Evolutionary conservation across 2,329 filamentous ascomycete genomes (phyloP), one percentile per base, ranked within the genome.

Genomic region (Karstenula rhodostoma): DNA sequence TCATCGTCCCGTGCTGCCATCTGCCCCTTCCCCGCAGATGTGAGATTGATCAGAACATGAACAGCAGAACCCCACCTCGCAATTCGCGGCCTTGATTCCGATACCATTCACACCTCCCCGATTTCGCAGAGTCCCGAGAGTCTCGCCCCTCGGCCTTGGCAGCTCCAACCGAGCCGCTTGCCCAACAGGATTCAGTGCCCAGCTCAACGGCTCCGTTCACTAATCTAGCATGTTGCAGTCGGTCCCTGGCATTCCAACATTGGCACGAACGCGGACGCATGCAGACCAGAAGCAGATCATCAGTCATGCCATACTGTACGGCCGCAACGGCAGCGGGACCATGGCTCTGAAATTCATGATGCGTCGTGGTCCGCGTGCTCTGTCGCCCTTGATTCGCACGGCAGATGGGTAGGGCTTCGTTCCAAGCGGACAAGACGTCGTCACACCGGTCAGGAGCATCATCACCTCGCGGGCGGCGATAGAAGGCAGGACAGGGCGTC

Each of bases 381-480:
- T 22, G 42, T 10, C 44, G 44, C 13, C 1, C 9, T 52, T 42
- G 32, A n/a, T 42, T 42, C 15, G 35, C 50, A 42, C 32, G 50
- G 50, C 33, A 42, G n/a, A 42, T 29, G 19, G 50, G 19, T 29
- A 29, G 50, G 19, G 10, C n/a, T 22, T 22, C 50, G 9, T 52
- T 42, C 33, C 17, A 23, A n/a, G 35, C 33, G 37, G 37, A 32
- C n/a, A 40, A 17, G 15, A 32, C n/a, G 23, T 43, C 51, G 37
- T 43, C 51, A 54, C 51, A 54, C 51, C 32, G 51, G 37, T 54
- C 25, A 32, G 37, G 49, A 54, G 51, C 51, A 54, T 33, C 37
- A 42, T 29, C 22, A 22, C 33, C 33, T 27, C 35, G 5, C 12
- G 22, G 25, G 23, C 15, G 23, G 33, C 19, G 35, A 40, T 19